phyloP scores from a whole-genome alignment of 257 asterid species.

The Solanum pinnatisectum region DNA sequence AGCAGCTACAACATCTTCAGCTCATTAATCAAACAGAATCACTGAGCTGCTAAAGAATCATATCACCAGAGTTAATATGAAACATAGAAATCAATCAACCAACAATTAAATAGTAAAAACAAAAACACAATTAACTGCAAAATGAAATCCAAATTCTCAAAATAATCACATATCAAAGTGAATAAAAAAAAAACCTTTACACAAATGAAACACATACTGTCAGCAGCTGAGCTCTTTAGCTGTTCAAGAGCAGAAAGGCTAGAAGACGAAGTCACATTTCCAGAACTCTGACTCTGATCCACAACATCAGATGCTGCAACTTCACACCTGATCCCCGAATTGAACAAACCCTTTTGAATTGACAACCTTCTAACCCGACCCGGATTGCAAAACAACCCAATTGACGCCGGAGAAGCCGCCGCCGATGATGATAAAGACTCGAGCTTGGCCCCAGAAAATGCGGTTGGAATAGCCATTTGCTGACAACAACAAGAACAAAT shows the following conservation, averaged over 20 bases:
- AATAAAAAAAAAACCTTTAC: not conserved
- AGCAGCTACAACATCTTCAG: not conserved
- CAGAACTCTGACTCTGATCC: constrained; percentile 20
- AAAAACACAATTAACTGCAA: not conserved
- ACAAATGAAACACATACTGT: constrained; percentile 31
- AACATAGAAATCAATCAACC: not conserved
- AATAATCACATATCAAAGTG: not conserved
- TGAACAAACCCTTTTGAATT: constrained; percentile 4
- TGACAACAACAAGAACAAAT: not conserved
- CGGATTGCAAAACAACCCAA: constrained; percentile 32
- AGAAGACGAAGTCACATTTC: constrained; percentile 44
- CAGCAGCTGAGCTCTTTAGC: constrained; percentile 79
- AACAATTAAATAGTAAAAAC: not conserved
- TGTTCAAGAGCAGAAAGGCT: constrained; percentile 82
- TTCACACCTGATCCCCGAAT: constrained; percentile 42
- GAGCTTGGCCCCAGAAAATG: constrained; percentile 67
- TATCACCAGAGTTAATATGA: not conserved
- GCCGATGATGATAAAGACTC: constrained; percentile 51
- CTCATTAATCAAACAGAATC: not conserved
- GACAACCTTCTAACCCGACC: constrained; percentile 27
- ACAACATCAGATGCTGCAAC: constrained; percentile 31
- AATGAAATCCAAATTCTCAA: not conserved
- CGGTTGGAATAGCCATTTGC: constrained; percentile 62
- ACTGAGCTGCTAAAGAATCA: not conserved
- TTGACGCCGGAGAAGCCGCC: constrained; percentile 30